phyloP scores from a whole-genome alignment of 2,329 filamentous ascomycete genomes.

The Fusarium illudens region DNA sequence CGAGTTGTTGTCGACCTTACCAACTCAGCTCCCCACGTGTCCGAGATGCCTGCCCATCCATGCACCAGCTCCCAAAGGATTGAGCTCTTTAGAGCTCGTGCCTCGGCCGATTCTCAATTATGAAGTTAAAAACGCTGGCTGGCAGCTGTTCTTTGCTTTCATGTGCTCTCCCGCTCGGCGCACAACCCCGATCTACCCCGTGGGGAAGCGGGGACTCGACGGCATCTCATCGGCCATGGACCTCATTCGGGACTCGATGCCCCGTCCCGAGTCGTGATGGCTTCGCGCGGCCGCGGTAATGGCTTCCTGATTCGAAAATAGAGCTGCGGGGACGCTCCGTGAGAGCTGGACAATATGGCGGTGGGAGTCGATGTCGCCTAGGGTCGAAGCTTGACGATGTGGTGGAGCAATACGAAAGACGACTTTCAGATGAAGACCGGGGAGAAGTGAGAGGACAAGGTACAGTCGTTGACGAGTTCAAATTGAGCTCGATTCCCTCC shows the following conservation, averaged over 20 bases:
- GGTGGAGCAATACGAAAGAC: not conserved
- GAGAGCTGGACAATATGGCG: not conserved
- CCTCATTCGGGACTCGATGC: slow-evolving; percentile 32
- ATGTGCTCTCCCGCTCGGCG: slow-evolving; percentile 23
- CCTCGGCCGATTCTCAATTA: slow-evolving; percentile 13
- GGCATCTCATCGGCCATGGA: slow-evolving; percentile 17
- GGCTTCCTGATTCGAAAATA: slow-evolving; percentile 36
- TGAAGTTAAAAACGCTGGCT: not conserved
- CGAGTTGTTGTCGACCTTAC: not conserved
- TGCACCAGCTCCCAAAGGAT: not conserved
- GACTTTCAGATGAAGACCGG: not conserved
- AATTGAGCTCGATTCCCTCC: slow-evolving; percentile 32
- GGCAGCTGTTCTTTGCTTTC: slow-evolving; percentile 5
- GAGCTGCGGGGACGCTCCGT: slow-evolving; percentile 12
- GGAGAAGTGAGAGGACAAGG: not conserved
- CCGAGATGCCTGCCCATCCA: not conserved
- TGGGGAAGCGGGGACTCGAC: slow-evolving; percentile 29
- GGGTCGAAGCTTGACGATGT: not conserved
- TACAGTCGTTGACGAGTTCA: slow-evolving; percentile 20
- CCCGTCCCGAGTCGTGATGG: slow-evolving; percentile 8
- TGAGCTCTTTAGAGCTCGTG: not conserved
- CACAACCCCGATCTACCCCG: slow-evolving; percentile 18
- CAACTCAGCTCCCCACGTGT: slow-evolving; percentile 17
- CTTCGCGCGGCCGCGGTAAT: slow-evolving; percentile 24
- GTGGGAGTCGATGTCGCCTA: slow-evolving; percentile 17